Evolutionary conservation across 2,329 filamentous ascomycete species (phyloP).

Genomic region (Acarospora socialis): DNA sequence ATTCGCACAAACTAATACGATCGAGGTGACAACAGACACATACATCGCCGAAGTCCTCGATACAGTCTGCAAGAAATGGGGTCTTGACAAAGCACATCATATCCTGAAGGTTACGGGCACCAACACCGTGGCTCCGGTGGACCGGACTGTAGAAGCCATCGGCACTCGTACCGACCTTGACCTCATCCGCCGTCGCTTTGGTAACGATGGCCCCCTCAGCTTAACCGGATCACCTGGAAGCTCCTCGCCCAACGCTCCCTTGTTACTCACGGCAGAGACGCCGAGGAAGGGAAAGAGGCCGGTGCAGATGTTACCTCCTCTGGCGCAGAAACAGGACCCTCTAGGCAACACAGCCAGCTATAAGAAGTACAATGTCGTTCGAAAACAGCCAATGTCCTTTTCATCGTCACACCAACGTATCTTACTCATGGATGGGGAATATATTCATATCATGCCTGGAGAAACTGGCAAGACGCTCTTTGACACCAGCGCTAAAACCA

Average conservation of each 20-base stretch:
- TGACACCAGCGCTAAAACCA: slow-evolving; percentile 36
- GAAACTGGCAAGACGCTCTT: slow-evolving; percentile 40
- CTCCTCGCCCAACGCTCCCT: slow-evolving; percentile 49
- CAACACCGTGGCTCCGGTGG: slow-evolving; percentile 47
- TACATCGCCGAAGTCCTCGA: slow-evolving; percentile 56
- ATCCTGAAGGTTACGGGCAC: slow-evolving; percentile 49
- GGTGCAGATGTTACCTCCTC: slow-evolving; percentile 29
- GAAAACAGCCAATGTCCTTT: slow-evolving; percentile 52
- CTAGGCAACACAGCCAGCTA: slow-evolving; percentile 31
- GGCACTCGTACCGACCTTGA: slow-evolving; percentile 47
- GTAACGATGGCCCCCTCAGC: slow-evolving; percentile 40
- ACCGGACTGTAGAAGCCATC: slow-evolving; percentile 51
- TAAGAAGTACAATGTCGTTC: slow-evolving; percentile 48
- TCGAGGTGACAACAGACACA: slow-evolving; percentile 48
- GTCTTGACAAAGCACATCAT: slow-evolving; percentile 50
- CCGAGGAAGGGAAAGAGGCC: slow-evolving; percentile 15
- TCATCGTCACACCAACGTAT: slow-evolving; percentile 46
- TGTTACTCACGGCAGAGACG: slow-evolving; percentile 36
- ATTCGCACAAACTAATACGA: slow-evolving; percentile 36
- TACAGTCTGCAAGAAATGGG: slow-evolving; percentile 45
- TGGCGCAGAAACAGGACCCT: slow-evolving; percentile 33
- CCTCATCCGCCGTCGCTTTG: slow-evolving; percentile 47
- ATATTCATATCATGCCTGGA: slow-evolving; percentile 49
- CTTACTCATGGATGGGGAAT: slow-evolving; percentile 49
- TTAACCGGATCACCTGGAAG: slow-evolving; percentile 45